Evolutionary conservation across 371 early-diverging fungal genomes (phyloP), one percentile per base, ranked within the genome.

Genomic region (Mortierella sp.): DNA sequence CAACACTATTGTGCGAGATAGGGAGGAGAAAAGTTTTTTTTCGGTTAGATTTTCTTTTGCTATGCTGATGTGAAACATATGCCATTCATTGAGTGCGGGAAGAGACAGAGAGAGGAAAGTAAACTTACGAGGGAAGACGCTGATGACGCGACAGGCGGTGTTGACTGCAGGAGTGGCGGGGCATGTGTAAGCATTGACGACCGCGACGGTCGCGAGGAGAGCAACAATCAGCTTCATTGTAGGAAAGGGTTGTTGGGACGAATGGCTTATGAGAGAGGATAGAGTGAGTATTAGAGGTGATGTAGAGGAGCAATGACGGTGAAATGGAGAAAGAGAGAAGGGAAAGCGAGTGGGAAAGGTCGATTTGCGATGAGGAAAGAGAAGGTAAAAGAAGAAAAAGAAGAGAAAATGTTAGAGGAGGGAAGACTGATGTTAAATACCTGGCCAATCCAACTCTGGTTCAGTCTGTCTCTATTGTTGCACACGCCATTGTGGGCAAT

Each of bases 121-220:
- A 24, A 0, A 75, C 83, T 70, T 79, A 83, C 83, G 70, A 51
- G 83, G 83, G 10, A 14, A n/a, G 49, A 79, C 83, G 51, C 43
- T 58, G 58, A 77, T 76, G 72, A 51, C 16, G 35, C 46, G 3
- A 46, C 80, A 77, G 43, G 81, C 51, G 21, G 35, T 14, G 56
- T 35, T 76, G 60, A 78, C 49, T 11, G 48, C 48, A 46, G 48
- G 6, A 24, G 60, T 4, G 43, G 12, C 32, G 27, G 84, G 78
- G 48, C 84, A 84, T 18, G 71, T 70, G 51, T 70, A 80, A 4
- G 78, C 84, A 32, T 71, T 71, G 55, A 56, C 84, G 5, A 58
- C 60, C 29, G 60, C 60, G 29, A 58, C 14, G 29, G 60, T 58
- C 14, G 32, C 60, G 29, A 58, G 60, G 29, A 58, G 29, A 29